Conservation (phyloP, 495 filamentous ascomycete genomes). For the Talaromyces borbonicus region DNA sequence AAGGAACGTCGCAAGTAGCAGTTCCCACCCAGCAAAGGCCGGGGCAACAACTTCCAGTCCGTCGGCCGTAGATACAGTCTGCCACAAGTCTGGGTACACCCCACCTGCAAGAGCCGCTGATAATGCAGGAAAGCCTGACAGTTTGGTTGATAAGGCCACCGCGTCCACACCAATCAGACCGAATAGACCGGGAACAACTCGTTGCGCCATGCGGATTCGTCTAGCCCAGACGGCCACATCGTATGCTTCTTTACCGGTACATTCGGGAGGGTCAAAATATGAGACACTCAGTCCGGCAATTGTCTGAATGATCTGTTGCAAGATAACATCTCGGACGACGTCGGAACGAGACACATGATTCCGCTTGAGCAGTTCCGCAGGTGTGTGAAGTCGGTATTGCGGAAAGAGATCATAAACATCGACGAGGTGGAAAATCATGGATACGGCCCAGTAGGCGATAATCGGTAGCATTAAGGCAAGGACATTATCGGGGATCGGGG, state of each 20-base stretch:
- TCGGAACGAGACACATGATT: constrained; percentile 79
- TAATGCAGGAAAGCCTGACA: constrained; percentile 47
- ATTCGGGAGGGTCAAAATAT: constrained; percentile 54
- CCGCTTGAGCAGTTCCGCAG: constrained; percentile 72
- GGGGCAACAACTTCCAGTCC: constrained; percentile 25
- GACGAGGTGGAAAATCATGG: constrained; percentile 77
- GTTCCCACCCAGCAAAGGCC: constrained; percentile 55
- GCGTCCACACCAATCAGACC: constrained; percentile 34
- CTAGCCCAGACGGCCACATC: constrained; percentile 76
- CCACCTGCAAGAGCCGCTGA: constrained; percentile 65
- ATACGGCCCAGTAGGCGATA: constrained; percentile 78
- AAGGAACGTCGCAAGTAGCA: constrained; percentile 57
- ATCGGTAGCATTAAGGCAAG: constrained; percentile 67
- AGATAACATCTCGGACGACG: constrained; percentile 74
- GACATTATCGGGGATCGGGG: constrained; percentile 72
- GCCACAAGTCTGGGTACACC: constrained; percentile 47
- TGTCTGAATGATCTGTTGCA: constrained; percentile 86
- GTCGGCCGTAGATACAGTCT: constrained; percentile 23
- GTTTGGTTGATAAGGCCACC: constrained; percentile 22
- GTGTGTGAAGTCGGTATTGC: constrained; percentile 84
- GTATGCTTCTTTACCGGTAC: constrained; percentile 65
- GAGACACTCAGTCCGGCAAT: constrained; percentile 49
- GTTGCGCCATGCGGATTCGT: constrained; percentile 60
- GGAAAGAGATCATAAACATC: constrained; percentile 75
- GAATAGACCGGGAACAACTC: constrained; percentile 51